Base-by-base conservation (phyloP, 352 stramenopile species). In the Pythium plurisporium region DNA sequence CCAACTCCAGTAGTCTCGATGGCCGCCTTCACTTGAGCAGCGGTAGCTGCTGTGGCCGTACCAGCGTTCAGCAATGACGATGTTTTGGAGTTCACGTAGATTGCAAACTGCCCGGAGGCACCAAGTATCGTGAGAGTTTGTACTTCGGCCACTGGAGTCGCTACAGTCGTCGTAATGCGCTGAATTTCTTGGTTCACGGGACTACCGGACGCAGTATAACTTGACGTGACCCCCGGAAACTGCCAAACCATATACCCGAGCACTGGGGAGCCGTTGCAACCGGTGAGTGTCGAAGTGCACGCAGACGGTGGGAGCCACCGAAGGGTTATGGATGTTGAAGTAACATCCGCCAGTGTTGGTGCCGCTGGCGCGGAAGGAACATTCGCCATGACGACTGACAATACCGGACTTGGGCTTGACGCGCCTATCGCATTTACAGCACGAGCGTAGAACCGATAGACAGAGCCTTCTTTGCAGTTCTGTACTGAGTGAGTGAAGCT, bases 171-270 rank as follows among this genome's bases (percentile, higher is more conserved):
- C 30, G 77, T 68, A 22, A 99, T 95, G 3, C 86, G 71, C 73
- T 99, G 95, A 17, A 98, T 82, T 48, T 98, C 93, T 12, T 76
- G 69, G 38, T 81, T 77, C 1, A 93, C 82, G 6, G 90, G 79
- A 45, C 78, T 82, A 3, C 82, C 84, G 20, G 89, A 96, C 20
- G 76, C 74, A n/a, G 85, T 82, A 47, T 86, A 88, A 15, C 74
- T 76, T 8, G 78, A 73, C 22, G 80, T 82, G 22, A 91, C 82
- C 0, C 84, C 84, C 22, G 75, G 59, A 54, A 98, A 99, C 55
- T 96, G 73, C 80, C 96, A 99, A 12, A 99, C 43, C 41, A 90
- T 91, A 77, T 98, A 98, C 0, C 91, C 94, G 7, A 96, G 89
- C 15, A 92, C 37, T 3, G 86, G 81, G 0, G 82, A 84, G 0